These are phyloP conservation scores for Dendrobium nobile DNA, from an alignment of 106 monocot species.

Conservation along the genomic window DNA sequence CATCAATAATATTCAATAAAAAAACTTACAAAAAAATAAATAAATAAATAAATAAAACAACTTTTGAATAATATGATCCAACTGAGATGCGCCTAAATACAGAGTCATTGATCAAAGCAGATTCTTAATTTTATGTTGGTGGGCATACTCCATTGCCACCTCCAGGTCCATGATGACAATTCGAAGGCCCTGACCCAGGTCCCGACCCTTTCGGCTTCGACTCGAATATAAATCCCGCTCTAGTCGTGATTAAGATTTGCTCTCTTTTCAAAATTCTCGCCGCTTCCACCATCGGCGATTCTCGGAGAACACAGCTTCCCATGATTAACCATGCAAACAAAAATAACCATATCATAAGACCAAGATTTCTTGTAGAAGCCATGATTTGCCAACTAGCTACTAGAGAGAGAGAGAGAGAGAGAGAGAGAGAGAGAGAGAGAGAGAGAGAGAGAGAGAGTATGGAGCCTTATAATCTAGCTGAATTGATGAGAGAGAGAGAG, in stretches of 20 bases:
- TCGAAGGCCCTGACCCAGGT: neutral
- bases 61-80: too few species aligned
- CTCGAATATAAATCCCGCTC: neutral
- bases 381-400: neutral
- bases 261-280: neutral
- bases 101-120: too few species aligned
- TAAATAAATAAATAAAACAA: too few species aligned
- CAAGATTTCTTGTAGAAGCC: neutral
- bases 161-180: neutral
- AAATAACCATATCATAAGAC: neutral
- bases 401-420: too few species aligned
- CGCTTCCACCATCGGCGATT: neutral
- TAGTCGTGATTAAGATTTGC: neutral
- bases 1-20: too few species aligned
- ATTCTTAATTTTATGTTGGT: neutral
- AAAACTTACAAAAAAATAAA: too few species aligned
- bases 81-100: too few species aligned
- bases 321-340: neutral
- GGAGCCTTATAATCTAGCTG: too few species aligned
- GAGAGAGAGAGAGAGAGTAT: too few species aligned
- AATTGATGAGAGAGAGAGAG: too few species aligned
- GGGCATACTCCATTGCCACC: neutral
- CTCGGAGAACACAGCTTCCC: neutral
- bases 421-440: too few species aligned
- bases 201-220: neutral